These are phyloP conservation scores for Parastagonospora avenae DNA, from an alignment of 2,329 filamentous ascomycete genomes.

Conservation along the genomic window DNA sequence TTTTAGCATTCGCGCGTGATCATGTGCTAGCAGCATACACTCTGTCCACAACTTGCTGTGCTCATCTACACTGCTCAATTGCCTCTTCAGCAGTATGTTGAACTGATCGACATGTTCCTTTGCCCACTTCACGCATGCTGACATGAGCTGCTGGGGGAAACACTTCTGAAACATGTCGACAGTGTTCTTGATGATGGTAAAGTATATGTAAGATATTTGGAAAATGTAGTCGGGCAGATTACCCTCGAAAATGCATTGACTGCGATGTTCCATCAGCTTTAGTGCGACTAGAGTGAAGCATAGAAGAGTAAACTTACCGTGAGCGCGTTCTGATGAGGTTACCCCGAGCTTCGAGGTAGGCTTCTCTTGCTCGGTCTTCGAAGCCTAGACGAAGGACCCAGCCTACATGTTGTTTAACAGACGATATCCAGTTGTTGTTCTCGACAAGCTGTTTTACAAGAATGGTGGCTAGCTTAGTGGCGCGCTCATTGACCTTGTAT, in stretches of 20 bases:
- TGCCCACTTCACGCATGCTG: slow-evolving; percentile 97
- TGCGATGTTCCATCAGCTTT: slow-evolving; percentile 47
- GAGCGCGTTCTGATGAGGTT: slow-evolving; percentile 80
- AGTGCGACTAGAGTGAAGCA: neutral
- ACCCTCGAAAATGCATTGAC: slow-evolving; percentile 93
- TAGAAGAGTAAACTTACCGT: slow-evolving; percentile 66
- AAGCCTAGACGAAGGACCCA: slow-evolving; percentile 89
- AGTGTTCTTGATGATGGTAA: slow-evolving; percentile 91
- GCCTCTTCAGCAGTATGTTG: slow-evolving; percentile 79
- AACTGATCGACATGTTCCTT: slow-evolving; percentile 93
- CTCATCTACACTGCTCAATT: slow-evolving; percentile 83
- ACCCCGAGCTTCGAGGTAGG: slow-evolving; percentile 80
- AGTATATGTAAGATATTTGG: slow-evolving; percentile 94
- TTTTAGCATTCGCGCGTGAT: slow-evolving; percentile 77
- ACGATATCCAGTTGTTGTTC: slow-evolving; percentile 71
- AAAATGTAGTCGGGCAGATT: slow-evolving; percentile 92
- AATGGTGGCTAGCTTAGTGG: slow-evolving; percentile 62
- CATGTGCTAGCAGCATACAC: slow-evolving; percentile 80
- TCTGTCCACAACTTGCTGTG: slow-evolving; percentile 78
- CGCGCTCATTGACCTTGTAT: slow-evolving; percentile 87
- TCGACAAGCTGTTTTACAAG: slow-evolving; percentile 72
- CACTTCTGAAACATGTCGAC: slow-evolving; percentile 79
- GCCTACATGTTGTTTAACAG: slow-evolving; percentile 78
- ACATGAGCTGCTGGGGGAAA: slow-evolving; percentile 86
- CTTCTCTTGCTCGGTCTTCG: slow-evolving; percentile 85